Evolutionary conservation across 2,329 filamentous ascomycete genomes (phyloP).

Genomic region (Neoarthrinium moseri): DNA sequence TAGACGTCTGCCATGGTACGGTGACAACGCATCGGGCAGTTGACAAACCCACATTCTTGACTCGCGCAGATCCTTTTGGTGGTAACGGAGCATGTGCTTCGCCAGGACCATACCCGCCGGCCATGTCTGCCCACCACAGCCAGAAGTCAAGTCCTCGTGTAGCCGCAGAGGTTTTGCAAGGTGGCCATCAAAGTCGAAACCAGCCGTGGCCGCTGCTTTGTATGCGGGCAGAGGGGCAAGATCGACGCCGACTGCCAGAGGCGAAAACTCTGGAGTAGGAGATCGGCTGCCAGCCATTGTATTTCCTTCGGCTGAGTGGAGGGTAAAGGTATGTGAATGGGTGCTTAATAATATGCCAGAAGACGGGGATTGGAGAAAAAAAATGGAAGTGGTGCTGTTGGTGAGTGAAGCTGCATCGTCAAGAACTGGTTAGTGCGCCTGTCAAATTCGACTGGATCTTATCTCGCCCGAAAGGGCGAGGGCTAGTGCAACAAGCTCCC

Average conservation of each 20-base stretch:
- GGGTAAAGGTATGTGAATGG: not conserved
- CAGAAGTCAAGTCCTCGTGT: constrained; percentile 81
- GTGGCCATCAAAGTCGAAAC: constrained; percentile 70
- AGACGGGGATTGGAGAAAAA: not conserved
- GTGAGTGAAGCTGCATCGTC: not conserved
- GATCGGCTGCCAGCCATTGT: constrained; percentile 19
- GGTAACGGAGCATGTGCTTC: constrained; percentile 79
- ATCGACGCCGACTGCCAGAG: constrained; percentile 51
- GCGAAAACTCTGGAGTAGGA: constrained; percentile 49
- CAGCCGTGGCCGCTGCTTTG: constrained; percentile 52
- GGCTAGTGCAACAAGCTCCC: constrained; percentile 4
- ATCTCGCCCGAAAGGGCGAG: constrained; percentile 3
- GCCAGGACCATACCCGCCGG: constrained; percentile 87
- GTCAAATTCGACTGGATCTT: not conserved
- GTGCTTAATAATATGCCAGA: not conserved
- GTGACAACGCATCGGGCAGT: not conserved
- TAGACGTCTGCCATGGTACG: not conserved
- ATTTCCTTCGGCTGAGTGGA: too few species aligned
- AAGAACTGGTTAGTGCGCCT: not conserved
- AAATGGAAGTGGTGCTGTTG: not conserved
- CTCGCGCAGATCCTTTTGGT: constrained; percentile 58
- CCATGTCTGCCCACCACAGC: constrained; percentile 94
- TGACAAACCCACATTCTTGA: constrained; percentile 68
- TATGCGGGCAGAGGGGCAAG: constrained; percentile 59
- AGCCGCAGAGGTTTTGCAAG: constrained; percentile 69